Conservation (phyloP, 1,139 yeast species). For the Debaryomyces singareniensis region DNA sequence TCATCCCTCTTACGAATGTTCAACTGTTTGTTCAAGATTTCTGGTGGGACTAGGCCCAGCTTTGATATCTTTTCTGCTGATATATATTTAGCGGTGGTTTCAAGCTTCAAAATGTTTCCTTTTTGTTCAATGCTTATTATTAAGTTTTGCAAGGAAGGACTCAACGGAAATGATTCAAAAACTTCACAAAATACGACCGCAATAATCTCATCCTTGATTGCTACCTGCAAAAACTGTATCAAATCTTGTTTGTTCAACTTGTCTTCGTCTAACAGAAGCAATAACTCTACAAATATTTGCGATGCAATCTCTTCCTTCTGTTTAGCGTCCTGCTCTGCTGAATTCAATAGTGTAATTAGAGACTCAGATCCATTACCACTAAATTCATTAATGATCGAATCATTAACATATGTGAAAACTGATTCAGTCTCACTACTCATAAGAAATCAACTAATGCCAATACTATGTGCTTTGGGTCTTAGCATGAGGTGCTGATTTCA, state of each 20-base stretch:
- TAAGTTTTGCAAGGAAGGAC: constrained; percentile 22
- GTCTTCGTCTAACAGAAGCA: constrained; percentile 25
- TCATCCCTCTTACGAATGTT: constrained; percentile 45
- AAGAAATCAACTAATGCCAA: too few relatives aligned
- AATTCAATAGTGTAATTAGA: background rate
- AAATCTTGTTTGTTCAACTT: constrained; percentile 17
- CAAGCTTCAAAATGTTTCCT: constrained; percentile 28
- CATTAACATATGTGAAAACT: background rate
- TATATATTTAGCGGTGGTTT: constrained; percentile 31
- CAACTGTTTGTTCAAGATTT: constrained; percentile 30
- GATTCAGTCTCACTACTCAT: background rate
- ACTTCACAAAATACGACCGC: constrained; percentile 41
- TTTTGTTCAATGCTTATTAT: constrained; percentile 17
- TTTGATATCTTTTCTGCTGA: constrained; percentile 30
- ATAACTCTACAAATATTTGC: constrained; percentile 30
- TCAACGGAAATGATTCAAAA: constrained; percentile 37
- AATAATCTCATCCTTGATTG: constrained; percentile 25
- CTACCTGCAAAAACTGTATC: constrained; percentile 20
- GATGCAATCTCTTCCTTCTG: constrained; percentile 6
- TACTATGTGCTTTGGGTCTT: too few relatives aligned
- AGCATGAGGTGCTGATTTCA: too few relatives aligned
- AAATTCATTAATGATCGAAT: background rate
- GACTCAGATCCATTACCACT: background rate
- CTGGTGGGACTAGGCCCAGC: constrained; percentile 34
- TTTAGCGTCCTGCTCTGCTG: background rate